phyloP scores from a whole-genome alignment of 2,329 filamentous ascomycete genomes.

The Diaporthe aspalathi region DNA sequence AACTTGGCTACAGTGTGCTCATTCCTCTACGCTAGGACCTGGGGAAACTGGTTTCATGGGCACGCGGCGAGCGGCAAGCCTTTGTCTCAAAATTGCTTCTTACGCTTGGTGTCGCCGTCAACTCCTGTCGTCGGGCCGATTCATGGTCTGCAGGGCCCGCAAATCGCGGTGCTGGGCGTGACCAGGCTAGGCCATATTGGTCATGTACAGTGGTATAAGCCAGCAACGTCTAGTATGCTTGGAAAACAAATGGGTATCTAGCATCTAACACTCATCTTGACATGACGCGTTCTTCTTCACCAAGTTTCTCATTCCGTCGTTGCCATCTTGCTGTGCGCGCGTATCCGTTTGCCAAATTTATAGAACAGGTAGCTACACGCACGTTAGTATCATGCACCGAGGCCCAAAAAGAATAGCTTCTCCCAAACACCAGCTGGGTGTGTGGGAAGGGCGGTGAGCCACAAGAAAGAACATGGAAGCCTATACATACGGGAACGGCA shows the following conservation, averaged over 20 bases:
- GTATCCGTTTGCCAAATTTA: constrained; percentile 67
- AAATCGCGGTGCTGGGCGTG: not conserved
- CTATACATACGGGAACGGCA: constrained; percentile 68
- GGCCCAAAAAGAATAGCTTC: constrained; percentile 11
- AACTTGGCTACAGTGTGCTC: constrained; percentile 19
- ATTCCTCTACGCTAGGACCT: constrained; percentile 10
- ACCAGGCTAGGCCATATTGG: not conserved
- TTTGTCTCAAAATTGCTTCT: constrained; percentile 25
- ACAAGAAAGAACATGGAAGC: not conserved
- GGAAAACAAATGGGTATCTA: constrained; percentile 25
- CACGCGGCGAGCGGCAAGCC: constrained; percentile 6
- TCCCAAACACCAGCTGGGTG: not conserved
- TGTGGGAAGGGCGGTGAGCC: constrained; percentile 21
- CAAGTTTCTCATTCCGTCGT: constrained; percentile 41
- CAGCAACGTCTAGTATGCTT: not conserved
- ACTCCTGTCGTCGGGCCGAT: constrained; percentile 3
- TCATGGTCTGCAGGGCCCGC: constrained; percentile 2
- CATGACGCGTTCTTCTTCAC: not conserved
- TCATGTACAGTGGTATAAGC: not conserved
- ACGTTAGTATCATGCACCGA: constrained; percentile 6
- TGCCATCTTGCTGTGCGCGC: constrained; percentile 66
- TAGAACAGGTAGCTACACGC: constrained; percentile 60
- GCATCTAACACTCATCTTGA: constrained; percentile 5
- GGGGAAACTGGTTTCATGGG: constrained; percentile 7
- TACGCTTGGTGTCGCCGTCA: constrained; percentile 3